Base-by-base conservation (phyloP, 352 stramenopile genomes). In the Globisporangium takayamanum region DNA sequence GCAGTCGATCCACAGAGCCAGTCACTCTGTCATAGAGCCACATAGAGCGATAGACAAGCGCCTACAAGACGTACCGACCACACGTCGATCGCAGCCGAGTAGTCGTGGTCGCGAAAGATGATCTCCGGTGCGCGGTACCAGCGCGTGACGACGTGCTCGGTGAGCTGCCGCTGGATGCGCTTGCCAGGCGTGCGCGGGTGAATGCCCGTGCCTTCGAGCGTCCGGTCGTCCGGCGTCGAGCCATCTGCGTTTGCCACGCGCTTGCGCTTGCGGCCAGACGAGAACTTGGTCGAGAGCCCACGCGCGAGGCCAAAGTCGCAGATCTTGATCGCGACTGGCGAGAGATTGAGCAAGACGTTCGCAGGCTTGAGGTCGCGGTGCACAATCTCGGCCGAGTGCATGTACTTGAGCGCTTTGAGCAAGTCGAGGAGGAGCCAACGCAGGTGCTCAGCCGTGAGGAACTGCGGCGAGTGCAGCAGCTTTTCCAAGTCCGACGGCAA, bases 111-210 rank as follows among this genome's bases (percentile, higher is more conserved):
- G 0, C 84, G 80, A 56, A 98, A 93, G 63, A 98, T 98, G 60
- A 98, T 94, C 65, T 98, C 93, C 3, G 93, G 93, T 1, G 91
- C 88, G n/a, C 94, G 85, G 63, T 98, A 98, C 93, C 93, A 98
- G 11, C 94, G 79, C 12, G 93, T 98, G 5, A 98, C 92, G 3
- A 98, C 94, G 59, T 98, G 94, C 61, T 98, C 91, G 36, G 94
- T 98, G 28, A 98, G 77, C 65, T 97, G 89, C 10, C 91, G 88
- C 59, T 96, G 78, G 42, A 94, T 92, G 7, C 81, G 79, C 51
- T 88, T 87, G 8, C 74, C 74, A 15, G 82, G 82, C 1, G 82
- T 92, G 26, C 82, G 80, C 18, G 82, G 82, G 59, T 92, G 82
- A 7, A 92, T 74, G 12, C 80, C 59, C 15, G 78, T 73, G 12